Percentiles rank a stretch among this genome's conserved stretches.
These are phyloP conservation scores for Cryptococcus sp. DNA, from an alignment of 1,284 basidiomycete species.

Conservation along the genomic window DNA sequence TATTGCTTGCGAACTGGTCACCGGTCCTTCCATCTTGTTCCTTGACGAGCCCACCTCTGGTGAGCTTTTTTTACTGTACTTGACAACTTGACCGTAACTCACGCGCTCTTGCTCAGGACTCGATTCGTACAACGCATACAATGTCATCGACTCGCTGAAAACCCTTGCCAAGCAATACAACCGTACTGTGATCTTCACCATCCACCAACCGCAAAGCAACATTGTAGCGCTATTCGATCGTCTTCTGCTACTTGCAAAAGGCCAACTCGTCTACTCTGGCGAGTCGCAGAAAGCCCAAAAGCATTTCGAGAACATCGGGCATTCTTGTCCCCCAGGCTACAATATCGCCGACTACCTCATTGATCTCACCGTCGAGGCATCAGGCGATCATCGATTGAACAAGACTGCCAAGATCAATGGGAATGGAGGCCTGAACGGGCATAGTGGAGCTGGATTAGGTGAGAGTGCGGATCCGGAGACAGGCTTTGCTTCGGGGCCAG, in stretches of 20 bases:
- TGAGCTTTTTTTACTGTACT: slow-evolving; percentile 76
- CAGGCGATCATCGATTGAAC: slow-evolving; percentile 44
- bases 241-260: slow-evolving; percentile 78
- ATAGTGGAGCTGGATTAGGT: background rate
- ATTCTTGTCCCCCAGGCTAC: slow-evolving; percentile 88
- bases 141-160: slow-evolving; percentile 86
- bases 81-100: slow-evolving; percentile 43
- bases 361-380: slow-evolving; percentile 80
- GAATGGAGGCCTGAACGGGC: slow-evolving; percentile 7
- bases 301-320: slow-evolving; percentile 77
- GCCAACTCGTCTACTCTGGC: slow-evolving; percentile 81
- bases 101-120: slow-evolving; percentile 61
- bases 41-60: slow-evolving; percentile 95
- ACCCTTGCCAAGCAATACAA: slow-evolving; percentile 85
- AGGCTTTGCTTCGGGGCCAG: slow-evolving; percentile 15
- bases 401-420: slow-evolving; percentile 36
- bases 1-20: slow-evolving; percentile 98
- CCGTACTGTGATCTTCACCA: slow-evolving; percentile 95
- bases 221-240: slow-evolving; percentile 95
- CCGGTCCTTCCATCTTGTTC: slow-evolving; percentile 91
- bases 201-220: slow-evolving; percentile 97
- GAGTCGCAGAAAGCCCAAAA: slow-evolving; percentile 70
- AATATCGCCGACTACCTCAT: slow-evolving; percentile 96
- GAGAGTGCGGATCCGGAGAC: slow-evolving; percentile 20
- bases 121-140: slow-evolving; percentile 92